Evolutionary conservation across 148 eudicot species (phyloP).

Genomic region (Camellia sinensis): DNA sequence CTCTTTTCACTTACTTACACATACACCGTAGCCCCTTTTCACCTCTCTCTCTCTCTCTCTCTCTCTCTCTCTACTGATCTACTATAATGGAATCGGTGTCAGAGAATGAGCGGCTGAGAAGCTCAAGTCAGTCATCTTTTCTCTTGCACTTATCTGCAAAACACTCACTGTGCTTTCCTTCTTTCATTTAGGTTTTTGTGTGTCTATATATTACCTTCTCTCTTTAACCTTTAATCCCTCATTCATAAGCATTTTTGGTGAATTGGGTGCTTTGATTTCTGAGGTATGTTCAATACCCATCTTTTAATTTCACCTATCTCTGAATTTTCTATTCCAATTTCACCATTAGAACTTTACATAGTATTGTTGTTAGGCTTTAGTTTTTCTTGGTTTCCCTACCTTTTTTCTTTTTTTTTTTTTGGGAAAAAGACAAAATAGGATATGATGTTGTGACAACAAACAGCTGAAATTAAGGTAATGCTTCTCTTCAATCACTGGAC

Average conservation of each 20-base stretch:
- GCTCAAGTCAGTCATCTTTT: slow-evolving; percentile 27
- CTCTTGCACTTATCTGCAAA: slow-evolving; percentile 22
- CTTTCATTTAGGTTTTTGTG: background rate
- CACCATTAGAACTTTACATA: too few species aligned
- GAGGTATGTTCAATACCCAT: slow-evolving; percentile 11
- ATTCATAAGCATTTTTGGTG: background rate
- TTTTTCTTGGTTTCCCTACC: background rate
- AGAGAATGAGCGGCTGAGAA: slow-evolving; percentile 55
- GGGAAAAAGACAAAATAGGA: background rate
- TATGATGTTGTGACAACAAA: slow-evolving; percentile 5
- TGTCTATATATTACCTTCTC: background rate
- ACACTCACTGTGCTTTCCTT: background rate
- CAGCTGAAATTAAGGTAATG: background rate
- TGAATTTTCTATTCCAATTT: background rate
- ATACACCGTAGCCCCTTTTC: background rate
- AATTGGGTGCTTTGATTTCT: slow-evolving; percentile 6
- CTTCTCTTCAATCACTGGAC: background rate
- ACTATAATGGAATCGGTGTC: slow-evolving; percentile 42
- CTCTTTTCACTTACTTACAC: background rate
- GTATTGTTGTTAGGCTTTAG: background rate
- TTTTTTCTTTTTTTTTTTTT: background rate
- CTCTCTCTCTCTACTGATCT: background rate
- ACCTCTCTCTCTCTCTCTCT: background rate
- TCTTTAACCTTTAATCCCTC: background rate
- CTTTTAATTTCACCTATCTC: background rate